phyloP scores from a whole-genome alignment of 805 yeast species.

The Myxozyma nipponensis region DNA sequence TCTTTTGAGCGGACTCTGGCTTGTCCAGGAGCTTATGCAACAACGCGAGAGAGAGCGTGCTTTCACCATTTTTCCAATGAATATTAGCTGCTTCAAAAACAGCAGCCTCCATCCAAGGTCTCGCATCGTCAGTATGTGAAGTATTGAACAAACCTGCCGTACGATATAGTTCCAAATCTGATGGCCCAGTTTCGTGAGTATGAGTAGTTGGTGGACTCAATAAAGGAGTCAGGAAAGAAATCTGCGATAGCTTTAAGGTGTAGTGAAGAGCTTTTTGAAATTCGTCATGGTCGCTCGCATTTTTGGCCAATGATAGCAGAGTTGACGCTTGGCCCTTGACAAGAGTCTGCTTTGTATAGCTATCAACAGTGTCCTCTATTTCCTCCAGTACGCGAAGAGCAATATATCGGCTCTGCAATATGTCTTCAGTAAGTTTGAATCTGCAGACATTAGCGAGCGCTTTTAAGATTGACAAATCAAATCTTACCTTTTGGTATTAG shows the following conservation, averaged over 20 bases:
- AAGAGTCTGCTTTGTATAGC: background rate
- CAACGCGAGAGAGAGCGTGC: slow-evolving; percentile 53
- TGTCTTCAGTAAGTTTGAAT: slow-evolving; percentile 11
- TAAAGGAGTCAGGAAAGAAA: too few relatives aligned
- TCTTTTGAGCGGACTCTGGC: too few relatives aligned
- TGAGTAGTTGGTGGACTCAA: too few relatives aligned
- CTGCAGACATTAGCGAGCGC: background rate
- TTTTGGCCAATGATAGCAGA: background rate
- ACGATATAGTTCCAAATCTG: too few relatives aligned
- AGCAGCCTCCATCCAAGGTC: too few relatives aligned
- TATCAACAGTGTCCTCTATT: background rate
- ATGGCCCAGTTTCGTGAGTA: too few relatives aligned
- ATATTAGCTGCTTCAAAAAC: slow-evolving; percentile 54
- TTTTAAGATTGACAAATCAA: background rate
- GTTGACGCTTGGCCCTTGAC: background rate
- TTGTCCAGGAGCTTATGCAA: background rate
- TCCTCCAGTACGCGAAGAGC: background rate
- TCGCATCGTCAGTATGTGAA: too few relatives aligned
- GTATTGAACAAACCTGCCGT: too few relatives aligned
- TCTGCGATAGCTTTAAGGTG: slow-evolving; percentile 29
- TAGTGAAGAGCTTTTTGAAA: slow-evolving; percentile 29
- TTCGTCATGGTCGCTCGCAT: slow-evolving; percentile 27
- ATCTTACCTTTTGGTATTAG: slow-evolving; percentile 3
- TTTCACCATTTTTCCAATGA: slow-evolving; percentile 62
- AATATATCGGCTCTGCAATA: slow-evolving; percentile 7